Base-by-base conservation (phyloP, 768 basidiomycete species). In the Fibroporia radiculosa region DNA sequence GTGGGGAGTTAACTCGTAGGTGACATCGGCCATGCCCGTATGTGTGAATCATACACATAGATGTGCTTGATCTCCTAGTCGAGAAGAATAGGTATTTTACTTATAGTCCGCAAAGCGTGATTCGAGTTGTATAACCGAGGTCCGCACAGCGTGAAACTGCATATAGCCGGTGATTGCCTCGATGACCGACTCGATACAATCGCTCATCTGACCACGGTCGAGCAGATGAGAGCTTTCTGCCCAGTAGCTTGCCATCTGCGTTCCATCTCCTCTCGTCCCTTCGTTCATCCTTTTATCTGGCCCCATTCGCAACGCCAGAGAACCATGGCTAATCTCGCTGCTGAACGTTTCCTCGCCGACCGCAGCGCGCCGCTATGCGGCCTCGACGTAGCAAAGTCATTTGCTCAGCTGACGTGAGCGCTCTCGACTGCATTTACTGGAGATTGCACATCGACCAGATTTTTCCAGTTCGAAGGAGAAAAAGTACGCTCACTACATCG, bases 331-430 rank as follows among this genome's bases (percentile, higher is more conserved):
- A 65, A 61, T 45, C 56, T 64, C 33, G 47, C 64, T 24, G 45
- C 68, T 11, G 83, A 84, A 53, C 76, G 78, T 33, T 91, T 83
- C 63, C 65, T 86, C 33, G 83, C 88, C 27, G 89, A 93, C 66
- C 70, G 69, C n/a, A 62, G 70, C 11, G 74, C 85, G n/a, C 90
- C 89, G 13, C 64, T 88, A 43, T 89, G 87, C 61, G 70, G 77
- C 44, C 68, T 93, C 42, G 73, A 83, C 37, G 74, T 88, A 29
- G 73, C 68, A 31, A 74, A 78, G 43, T 74, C 83, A 1, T 92
- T 91, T 56, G 63, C 63, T n/a, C 82, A 75, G 48, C 65, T 88
- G 39, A 83, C 75, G 84, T 83, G 40, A 26, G 50, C 23, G 4
- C 54, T 28, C 2, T 27, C 16, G 16, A 5, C 4, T 25, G 7